Base-by-base conservation (phyloP, 2,329 filamentous ascomycete genomes). In the Coniella vitis region DNA sequence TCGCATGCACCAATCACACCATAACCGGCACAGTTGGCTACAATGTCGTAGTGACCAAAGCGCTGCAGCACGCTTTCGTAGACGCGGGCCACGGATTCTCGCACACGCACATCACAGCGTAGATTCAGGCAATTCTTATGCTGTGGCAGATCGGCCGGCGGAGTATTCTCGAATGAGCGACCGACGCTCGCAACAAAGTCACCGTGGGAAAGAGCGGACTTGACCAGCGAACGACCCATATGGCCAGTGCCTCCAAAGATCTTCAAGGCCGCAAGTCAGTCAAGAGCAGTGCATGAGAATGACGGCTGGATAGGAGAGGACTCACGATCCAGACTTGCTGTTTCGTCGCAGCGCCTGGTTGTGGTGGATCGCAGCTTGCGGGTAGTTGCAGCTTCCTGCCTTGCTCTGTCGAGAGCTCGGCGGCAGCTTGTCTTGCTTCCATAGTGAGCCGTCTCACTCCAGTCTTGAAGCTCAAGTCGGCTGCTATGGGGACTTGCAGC, bases 191-290 rank as follows among this genome's bases (percentile, higher is more conserved):
- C 83, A 49, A 96, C 91, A 44, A 84, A 76, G 63, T 98, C 93
- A 57, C 86, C 85, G 58, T 89, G 86, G 14, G 80, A 74, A 19
- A 97, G 75, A 14, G 87, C 89, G 47, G 79, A 82, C 60, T 93
- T 91, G 52, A 91, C 87, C 17, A 97, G 79, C 7, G 87, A 94
- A 45, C 89, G 84, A 51, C 93, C 93, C 76, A 97, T 95, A 61
- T 98, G 93, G 48, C 93, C 93, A n/a, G 90, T 96, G 42, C 89
- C 90, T 42, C 93, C 93, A 67, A 96, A 98, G 47, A 97, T 75
- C 88, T 90, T 52, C 36, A 13, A 52, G 34, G 19, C n/a, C n/a
- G 25, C 45, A 13, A 39, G 54, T 55, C 20, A 53, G 49, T 35
- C 29, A 13, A 16, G 5, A 16, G 20, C 22, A 12, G 32, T 16